phyloP scores from a whole-genome alignment of 371 early-diverging fungal genomes.

The Coemansia sp. region DNA sequence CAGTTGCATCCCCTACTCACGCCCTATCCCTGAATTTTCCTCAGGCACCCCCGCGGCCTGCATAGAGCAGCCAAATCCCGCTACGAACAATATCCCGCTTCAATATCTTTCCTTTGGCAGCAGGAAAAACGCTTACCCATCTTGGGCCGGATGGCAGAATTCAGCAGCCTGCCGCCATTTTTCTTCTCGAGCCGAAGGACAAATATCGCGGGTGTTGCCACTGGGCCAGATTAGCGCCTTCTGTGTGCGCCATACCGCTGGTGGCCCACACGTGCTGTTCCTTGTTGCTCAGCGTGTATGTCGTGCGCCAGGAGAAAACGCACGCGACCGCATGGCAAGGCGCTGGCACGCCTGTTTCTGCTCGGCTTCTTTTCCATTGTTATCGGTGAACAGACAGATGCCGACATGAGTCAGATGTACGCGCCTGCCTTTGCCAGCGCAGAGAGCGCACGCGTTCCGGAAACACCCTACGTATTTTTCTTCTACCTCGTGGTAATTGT shows the following conservation, averaged over 20 bases:
- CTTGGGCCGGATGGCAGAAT: not conserved
- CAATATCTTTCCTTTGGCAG: not conserved
- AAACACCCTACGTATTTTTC: not conserved
- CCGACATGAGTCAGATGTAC: not conserved
- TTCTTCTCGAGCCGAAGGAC: too few species aligned
- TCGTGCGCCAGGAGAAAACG: too few species aligned
- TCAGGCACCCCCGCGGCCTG: not conserved
- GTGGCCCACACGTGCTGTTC: not conserved
- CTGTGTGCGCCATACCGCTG: too few species aligned
- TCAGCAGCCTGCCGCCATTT: not conserved
- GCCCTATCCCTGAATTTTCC: conserved; percentile 5
- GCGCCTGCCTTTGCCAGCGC: not conserved
- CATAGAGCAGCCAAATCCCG: not conserved
- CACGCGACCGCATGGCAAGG: not conserved
- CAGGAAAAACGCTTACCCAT: not conserved
- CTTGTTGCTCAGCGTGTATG: not conserved
- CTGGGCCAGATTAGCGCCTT: too few species aligned
- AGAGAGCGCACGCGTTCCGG: not conserved
- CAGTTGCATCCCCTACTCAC: not conserved
- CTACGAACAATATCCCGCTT: not conserved
- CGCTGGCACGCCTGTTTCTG: not conserved
- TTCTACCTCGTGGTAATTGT: not conserved
- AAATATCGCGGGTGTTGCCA: too few species aligned
- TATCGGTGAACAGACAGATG: not conserved
- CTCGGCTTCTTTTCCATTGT: not conserved